A percentile compares a stretch with the other conserved stretches of the same genome.
These are phyloP conservation scores for Erysimum cheiranthoides DNA, from an alignment of 345 rosid genomes.

Conservation along the genomic window DNA sequence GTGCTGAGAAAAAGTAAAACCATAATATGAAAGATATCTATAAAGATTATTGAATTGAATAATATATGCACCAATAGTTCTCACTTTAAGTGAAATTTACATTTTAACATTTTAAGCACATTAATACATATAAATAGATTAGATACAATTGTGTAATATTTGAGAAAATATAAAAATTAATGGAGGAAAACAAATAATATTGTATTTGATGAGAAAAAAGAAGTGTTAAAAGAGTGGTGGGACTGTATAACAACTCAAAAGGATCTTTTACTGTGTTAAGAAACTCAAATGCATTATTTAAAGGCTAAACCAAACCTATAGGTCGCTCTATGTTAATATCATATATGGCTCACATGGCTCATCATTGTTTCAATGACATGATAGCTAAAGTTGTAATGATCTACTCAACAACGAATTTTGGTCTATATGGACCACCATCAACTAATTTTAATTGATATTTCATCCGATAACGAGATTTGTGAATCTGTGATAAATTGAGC, in stretches of 20 bases:
- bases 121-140: too few relatives aligned
- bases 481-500: constrained; percentile 23
- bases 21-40: background rate
- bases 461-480: background rate
- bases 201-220: background rate
- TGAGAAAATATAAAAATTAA: background rate
- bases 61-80: background rate
- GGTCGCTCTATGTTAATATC: constrained; percentile 37
- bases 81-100: background rate
- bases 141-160: too few relatives aligned
- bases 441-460: constrained; percentile 9
- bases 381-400: constrained; percentile 47
- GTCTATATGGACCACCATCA: constrained; percentile 42
- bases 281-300: constrained; percentile 33
- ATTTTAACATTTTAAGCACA: background rate
- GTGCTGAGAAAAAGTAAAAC: background rate
- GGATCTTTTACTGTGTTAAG: constrained; percentile 36
- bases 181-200: background rate
- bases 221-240: constrained; percentile 31
- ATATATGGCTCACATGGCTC: constrained; percentile 44
- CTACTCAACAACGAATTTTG: constrained; percentile 44
- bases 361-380: constrained; percentile 43
- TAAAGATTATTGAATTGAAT: background rate
- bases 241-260: constrained; percentile 45
- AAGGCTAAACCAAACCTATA: constrained; percentile 38